Percentiles rank a stretch among this genome's conserved stretches.
These are phyloP conservation scores for Lathyrus aphaca DNA, from an alignment of 306 rosid genomes.

Conservation along the genomic window DNA sequence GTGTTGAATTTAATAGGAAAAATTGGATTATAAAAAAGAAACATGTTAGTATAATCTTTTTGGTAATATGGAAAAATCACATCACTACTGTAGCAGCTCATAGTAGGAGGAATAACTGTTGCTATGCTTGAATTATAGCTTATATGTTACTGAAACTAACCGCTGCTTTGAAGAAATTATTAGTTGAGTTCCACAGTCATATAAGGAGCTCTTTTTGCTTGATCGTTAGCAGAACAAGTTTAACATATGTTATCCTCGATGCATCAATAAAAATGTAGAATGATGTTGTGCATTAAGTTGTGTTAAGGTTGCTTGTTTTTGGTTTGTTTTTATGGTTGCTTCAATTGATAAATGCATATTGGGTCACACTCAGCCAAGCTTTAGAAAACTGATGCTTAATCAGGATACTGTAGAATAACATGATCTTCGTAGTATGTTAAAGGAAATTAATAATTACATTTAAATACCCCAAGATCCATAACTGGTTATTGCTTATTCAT, in stretches of 20 bases:
- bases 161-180: too few relatives aligned
- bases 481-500: neutral
- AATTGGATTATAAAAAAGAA: too few relatives aligned
- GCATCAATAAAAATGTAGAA: neutral
- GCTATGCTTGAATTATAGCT: too few relatives aligned
- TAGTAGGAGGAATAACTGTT: too few relatives aligned
- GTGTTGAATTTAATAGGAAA: too few relatives aligned
- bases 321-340: neutral
- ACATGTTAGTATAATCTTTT: too few relatives aligned
- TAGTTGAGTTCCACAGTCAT: neutral
- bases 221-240: neutral
- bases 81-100: too few relatives aligned
- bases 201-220: neutral
- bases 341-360: neutral
- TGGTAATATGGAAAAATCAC: too few relatives aligned
- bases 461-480: neutral
- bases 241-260: neutral
- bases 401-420: neutral
- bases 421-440: neutral
- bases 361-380: neutral
- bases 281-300: neutral
- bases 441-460: neutral
- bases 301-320: neutral
- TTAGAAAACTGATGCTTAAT: neutral
- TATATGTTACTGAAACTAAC: too few relatives aligned